These are phyloP conservation scores for Phaffomyces antillensis DNA, from an alignment of 805 yeast genomes.

Conservation along the genomic window DNA sequence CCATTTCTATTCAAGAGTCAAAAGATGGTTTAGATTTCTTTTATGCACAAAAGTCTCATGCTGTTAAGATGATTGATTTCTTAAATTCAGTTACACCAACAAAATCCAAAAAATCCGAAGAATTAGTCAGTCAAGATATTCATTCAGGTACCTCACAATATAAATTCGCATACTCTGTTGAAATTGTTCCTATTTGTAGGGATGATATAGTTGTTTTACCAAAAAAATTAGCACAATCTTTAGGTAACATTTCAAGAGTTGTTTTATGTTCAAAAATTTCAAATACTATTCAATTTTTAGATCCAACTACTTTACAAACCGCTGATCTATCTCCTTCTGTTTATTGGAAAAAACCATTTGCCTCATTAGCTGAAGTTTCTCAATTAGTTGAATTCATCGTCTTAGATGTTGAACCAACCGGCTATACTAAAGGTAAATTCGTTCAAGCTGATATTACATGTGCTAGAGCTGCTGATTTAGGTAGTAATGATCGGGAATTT, in stretches of 20 bases:
- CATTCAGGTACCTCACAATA: slow-evolving; percentile 84
- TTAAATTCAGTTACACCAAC: slow-evolving; percentile 79
- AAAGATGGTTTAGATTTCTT: slow-evolving; percentile 94
- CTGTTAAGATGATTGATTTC: slow-evolving; percentile 90
- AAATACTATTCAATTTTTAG: slow-evolving; percentile 79
- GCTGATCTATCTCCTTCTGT: slow-evolving; percentile 66
- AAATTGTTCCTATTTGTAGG: slow-evolving; percentile 92
- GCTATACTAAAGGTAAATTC: slow-evolving; percentile 64
- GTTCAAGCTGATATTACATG: slow-evolving; percentile 87
- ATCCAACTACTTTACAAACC: slow-evolving; percentile 71
- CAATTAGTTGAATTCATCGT: slow-evolving; percentile 83
- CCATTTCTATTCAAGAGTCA: slow-evolving; percentile 87
- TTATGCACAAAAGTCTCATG: slow-evolving; percentile 83
- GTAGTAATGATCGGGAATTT: slow-evolving; percentile 74
- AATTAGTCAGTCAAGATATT: slow-evolving; percentile 84
- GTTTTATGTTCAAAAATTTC: slow-evolving; percentile 81
- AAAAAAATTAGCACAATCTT: slow-evolving; percentile 69
- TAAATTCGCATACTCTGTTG: slow-evolving; percentile 89
- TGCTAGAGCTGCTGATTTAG: slow-evolving; percentile 85
- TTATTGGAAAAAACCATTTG: slow-evolving; percentile 81
- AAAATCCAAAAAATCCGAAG: slow-evolving; percentile 77
- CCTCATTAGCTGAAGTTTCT: slow-evolving; percentile 64
- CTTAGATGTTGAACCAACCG: slow-evolving; percentile 90
- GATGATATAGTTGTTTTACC: slow-evolving; percentile 94
- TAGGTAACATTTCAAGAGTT: slow-evolving; percentile 78